Base-by-base conservation (phyloP, 768 basidiomycete species). In the Obba rivulosa region DNA sequence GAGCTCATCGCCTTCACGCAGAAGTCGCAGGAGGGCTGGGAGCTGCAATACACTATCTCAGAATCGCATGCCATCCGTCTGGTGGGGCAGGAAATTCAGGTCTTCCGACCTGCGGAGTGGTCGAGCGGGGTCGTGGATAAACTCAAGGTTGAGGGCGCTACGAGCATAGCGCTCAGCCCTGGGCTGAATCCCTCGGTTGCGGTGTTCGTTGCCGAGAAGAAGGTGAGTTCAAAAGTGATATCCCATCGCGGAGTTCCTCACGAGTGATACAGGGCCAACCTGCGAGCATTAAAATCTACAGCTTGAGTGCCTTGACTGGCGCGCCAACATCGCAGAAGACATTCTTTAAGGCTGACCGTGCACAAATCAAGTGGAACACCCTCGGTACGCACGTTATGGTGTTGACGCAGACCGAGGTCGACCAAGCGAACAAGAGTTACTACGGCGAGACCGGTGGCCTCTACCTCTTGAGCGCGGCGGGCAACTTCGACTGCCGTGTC, bases 351-450 rank as follows among this genome's bases (percentile, higher is more conserved):
- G 92, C 93, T 1, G 93, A 98, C 70, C 85, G 87, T 41, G 80
- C 90, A 3, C 80, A 81, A 59, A 85, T 99, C 68, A 97, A 97
- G 69, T 99, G 95, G 95, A 98, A 97, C 62, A 81, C 80, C 8
- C 79, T 93, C 16, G 96, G 95, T 17, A 95, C 93, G 0, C 90
- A 91, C 61, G 87, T 94, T 2, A 73, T 99, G 47, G 77, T 97
- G 51, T 69, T 97, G 34, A 94, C 95, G 0, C 92, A 94, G 61
- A 95, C 94, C 3, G 96, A 99, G 59, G 94, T 97, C 45, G 95
- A 99, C 62, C 91, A 90, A 63, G 86, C 90, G 40, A 95, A 95
- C 67, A 96, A 90, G 78, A 93, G 86, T 60, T 99, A 99, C 66
- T 99, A 98, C 57, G 96, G 96, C 46, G 95, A 98, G 73, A 96